Percentiles rank a stretch among this genome's conserved stretches.
phyloP scores from a whole-genome alignment of 176 grass and related monocot species.

The Raddia distichophylla region DNA sequence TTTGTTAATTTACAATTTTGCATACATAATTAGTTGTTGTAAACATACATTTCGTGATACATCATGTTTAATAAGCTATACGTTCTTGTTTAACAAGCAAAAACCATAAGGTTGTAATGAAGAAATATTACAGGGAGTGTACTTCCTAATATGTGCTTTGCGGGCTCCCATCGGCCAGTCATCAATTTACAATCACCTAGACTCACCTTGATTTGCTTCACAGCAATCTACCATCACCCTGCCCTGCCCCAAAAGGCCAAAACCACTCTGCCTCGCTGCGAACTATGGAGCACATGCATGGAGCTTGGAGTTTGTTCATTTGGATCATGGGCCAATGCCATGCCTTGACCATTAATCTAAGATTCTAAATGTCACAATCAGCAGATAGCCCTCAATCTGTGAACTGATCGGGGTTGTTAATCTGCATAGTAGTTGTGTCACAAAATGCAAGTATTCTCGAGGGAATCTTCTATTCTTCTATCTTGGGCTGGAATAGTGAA shows the following conservation, averaged over 20 bases:
- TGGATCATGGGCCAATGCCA: slow-evolving; percentile 16
- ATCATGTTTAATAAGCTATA: not conserved
- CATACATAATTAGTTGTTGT: not conserved
- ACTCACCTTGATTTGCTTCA: no score
- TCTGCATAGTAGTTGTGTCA: not conserved
- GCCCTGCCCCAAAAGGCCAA: no score
- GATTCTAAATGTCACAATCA: slow-evolving; percentile 18
- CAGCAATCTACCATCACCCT: not conserved
- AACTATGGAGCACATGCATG: not conserved
- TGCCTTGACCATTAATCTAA: not conserved
- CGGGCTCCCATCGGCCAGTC: not conserved
- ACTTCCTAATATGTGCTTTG: not conserved
- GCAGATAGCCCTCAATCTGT: not conserved
- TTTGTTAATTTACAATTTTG: not conserved
- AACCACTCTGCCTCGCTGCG: slow-evolving; percentile 2
- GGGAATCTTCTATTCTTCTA: not conserved
- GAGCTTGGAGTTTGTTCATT: not conserved
- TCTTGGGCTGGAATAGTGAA: slow-evolving; percentile 7
- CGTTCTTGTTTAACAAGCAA: not conserved
- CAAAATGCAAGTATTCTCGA: not conserved
- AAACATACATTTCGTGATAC: not conserved
- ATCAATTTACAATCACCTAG: not conserved
- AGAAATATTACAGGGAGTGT: not conserved
- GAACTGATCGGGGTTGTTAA: not conserved
- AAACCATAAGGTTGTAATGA: not conserved